Conservation (phyloP, 179 eudicot genomes). For the Sideroxylon spinosum region DNA sequence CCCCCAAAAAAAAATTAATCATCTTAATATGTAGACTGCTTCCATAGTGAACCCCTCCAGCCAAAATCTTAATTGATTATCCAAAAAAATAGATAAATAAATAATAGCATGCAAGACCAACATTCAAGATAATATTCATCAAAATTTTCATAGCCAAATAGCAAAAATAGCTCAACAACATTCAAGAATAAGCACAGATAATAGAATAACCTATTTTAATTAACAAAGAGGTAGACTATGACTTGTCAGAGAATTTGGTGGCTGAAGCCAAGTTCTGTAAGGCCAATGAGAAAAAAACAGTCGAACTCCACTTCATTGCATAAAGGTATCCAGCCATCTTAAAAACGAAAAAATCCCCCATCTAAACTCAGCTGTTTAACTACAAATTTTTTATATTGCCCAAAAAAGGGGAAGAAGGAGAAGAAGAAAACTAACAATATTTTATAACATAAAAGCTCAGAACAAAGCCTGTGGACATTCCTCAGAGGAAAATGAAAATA, state of each 20-base stretch:
- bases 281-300: background rate
- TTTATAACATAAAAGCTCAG: conserved; percentile 1
- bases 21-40: no score
- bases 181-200: background rate
- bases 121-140: background rate
- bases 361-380: background rate
- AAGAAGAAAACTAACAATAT: background rate
- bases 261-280: background rate
- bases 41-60: no score
- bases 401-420: background rate
- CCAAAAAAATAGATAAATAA: background rate
- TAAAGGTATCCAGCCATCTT: background rate
- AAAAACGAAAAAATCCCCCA: background rate
- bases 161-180: background rate
- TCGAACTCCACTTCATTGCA: background rate
- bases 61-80: background rate
- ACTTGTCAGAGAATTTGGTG: background rate
- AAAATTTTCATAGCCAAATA: background rate
- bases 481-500: conserved; percentile 23
- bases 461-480: background rate
- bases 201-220: background rate
- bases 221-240: background rate
- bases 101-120: background rate
- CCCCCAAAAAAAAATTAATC: no score
- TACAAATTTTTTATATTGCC: background rate